phyloP scores from a whole-genome alignment of 176 grass and related monocot genomes.

The Oryza brachyantha region DNA sequence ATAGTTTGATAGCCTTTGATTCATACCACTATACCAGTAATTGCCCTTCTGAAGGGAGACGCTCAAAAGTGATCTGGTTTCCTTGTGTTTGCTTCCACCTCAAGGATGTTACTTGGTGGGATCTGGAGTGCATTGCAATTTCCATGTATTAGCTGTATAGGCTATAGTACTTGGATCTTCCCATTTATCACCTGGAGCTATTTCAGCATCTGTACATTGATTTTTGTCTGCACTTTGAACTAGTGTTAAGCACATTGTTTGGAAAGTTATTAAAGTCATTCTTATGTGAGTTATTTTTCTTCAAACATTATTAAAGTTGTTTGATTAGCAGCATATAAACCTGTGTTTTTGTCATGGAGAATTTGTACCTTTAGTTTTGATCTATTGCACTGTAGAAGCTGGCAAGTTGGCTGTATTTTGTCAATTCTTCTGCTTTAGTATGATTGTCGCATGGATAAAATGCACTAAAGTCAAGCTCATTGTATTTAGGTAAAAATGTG shows the following conservation, averaged over 20 bases:
- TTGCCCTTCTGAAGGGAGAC: neutral
- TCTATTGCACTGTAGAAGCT: neutral
- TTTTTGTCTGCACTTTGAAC: neutral
- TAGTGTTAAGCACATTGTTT: neutral
- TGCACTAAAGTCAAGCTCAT: neutral
- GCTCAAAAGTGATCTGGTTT: neutral
- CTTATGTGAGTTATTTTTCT: neutral
- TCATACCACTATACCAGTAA: neutral
- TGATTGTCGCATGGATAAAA: neutral
- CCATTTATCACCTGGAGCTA: neutral
- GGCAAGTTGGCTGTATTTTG: neutral
- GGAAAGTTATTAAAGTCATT: neutral
- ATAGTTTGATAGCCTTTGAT: constrained; percentile 19
- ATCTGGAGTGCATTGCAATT: neutral
- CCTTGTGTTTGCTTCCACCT: neutral
- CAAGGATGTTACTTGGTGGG: no score
- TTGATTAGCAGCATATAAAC: neutral
- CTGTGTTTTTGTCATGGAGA: neutral
- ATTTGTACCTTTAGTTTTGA: neutral
- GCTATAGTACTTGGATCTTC: neutral
- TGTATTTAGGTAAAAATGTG: neutral
- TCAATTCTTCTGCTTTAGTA: neutral
- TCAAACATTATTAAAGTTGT: neutral
- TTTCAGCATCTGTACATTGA: neutral
- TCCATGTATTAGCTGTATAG: neutral